Evolutionary conservation across 306 rosid genomes (phyloP).

Genomic region (Cicer bijugum): DNA sequence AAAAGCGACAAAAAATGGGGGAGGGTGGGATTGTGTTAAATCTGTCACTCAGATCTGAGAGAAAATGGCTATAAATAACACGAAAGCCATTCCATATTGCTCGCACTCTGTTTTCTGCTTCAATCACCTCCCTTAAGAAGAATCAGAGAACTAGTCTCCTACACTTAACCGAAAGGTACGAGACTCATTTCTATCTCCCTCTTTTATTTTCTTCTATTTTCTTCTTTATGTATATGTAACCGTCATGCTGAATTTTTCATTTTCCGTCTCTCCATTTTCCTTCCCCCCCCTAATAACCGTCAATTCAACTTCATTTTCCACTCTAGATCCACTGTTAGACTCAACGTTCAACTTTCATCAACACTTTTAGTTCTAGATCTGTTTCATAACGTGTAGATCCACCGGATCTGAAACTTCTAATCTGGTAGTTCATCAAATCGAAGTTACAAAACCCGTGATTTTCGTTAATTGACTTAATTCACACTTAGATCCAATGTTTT

Average conservation of each 20-base stretch:
- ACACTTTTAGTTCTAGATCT: slow-evolving; percentile 48
- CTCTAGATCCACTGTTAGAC: slow-evolving; percentile 36
- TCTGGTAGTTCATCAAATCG: neutral
- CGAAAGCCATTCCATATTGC: neutral
- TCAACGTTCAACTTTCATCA: neutral
- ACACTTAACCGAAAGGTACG: slow-evolving; percentile 47
- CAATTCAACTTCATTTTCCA: neutral
- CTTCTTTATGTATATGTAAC: too few relatives aligned
- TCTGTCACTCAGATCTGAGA: slow-evolving; percentile 44
- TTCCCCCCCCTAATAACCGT: neutral
- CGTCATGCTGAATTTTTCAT: neutral
- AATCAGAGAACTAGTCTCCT: slow-evolving; percentile 50
- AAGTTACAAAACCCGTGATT: neutral
- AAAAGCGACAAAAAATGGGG: neutral
- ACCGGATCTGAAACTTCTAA: slow-evolving; percentile 48
- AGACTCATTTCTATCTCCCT: slow-evolving; percentile 25
- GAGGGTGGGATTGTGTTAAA: neutral
- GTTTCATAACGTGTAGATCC: slow-evolving; percentile 45
- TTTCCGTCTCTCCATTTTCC: neutral
- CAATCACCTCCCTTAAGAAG: slow-evolving; percentile 34
- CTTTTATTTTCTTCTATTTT: neutral
- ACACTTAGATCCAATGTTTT: neutral
- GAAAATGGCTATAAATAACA: slow-evolving; percentile 56
- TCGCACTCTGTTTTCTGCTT: slow-evolving; percentile 54
- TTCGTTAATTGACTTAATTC: neutral